Evolutionary conservation across 345 rosid genomes (phyloP), one percentile per base, ranked within the genome.

Genomic region (Nephelium lappaceum): DNA sequence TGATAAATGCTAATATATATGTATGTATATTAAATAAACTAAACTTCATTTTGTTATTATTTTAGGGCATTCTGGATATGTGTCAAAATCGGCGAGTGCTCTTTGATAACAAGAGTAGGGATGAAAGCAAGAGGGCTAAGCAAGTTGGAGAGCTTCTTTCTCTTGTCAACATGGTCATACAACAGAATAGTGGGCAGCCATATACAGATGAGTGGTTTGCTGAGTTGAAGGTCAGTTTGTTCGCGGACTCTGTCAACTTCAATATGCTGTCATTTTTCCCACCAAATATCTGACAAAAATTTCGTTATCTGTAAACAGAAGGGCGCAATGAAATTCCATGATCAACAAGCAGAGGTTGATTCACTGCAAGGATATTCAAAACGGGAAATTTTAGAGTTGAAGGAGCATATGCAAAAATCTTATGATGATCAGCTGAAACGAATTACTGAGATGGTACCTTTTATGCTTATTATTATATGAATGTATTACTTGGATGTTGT

Each of bases 91-190:
- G 98, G 2, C 19, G 25, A 65, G 91, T 92, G 45, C 88, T 91
- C 81, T 95, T 95, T 80, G 89, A 95, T 80, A 95, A 95, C 91
- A 95, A 92, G 88, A 92, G 95, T 38, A 82, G 75, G 64, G 85
- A 95, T 77, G 89, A 83, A 76, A 12, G 38, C 1, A 91, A 88
- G 88, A 89, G 82, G 81, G 82, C 65, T 74, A 79, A 81, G 58
- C 98, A 95, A 81, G 89, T 92, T 71, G 77, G 84, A 61, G 77
- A 86, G 80, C 96, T 95, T 77, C 89, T 95, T 1, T 84, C 90
- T 19, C 90, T 89, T 77, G 93, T 93, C 68, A 85, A 88, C 61
- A 63, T 25, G 21, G 87, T 93, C 73, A 82, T 87, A 39, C 75
- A 39, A 11, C 84, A 82, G 69, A 96, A 93, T 81, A 88, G 84